Evolutionary conservation across 148 eudicot genomes (phyloP).

Genomic region (Amaranthus cruentus): DNA sequence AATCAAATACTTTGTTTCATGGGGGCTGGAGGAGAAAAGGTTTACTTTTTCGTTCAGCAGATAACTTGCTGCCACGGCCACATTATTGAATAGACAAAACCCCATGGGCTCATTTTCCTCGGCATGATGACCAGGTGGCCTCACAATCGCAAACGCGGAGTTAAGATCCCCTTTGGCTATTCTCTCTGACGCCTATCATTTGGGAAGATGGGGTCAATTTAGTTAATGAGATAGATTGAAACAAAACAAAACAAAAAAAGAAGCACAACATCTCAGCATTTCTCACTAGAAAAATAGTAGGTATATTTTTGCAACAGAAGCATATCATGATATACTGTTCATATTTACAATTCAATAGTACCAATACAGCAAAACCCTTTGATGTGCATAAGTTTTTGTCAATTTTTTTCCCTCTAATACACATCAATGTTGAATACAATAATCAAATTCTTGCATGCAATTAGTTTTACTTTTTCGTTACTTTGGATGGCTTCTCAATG

Average conservation of each 20-base stretch:
- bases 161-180: conserved; percentile 88
- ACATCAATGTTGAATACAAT: no score
- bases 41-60: conserved; percentile 77
- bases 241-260: background rate
- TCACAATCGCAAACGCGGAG: conserved; percentile 93
- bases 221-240: conserved; percentile 2
- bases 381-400: no score
- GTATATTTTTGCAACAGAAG: background rate
- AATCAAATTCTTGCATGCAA: no score
- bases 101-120: conserved; percentile 90
- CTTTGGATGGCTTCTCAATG: no score
- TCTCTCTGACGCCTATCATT: conserved; percentile 64
- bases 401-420: no score
- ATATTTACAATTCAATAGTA: no score
- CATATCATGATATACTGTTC: no score
- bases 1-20: background rate
- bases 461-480: no score
- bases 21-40: background rate
- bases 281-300: background rate
- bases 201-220: conserved; percentile 17
- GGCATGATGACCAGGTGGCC: conserved; percentile 99
- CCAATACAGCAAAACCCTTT: no score
- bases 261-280: background rate
- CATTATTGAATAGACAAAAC: conserved; percentile 88
- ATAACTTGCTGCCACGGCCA: conserved; percentile 81